Percentiles rank a stretch among this genome's conserved stretches.
These are phyloP conservation scores for Alliaria petiolata DNA, from an alignment of 345 rosid genomes.

Conservation along the genomic window DNA sequence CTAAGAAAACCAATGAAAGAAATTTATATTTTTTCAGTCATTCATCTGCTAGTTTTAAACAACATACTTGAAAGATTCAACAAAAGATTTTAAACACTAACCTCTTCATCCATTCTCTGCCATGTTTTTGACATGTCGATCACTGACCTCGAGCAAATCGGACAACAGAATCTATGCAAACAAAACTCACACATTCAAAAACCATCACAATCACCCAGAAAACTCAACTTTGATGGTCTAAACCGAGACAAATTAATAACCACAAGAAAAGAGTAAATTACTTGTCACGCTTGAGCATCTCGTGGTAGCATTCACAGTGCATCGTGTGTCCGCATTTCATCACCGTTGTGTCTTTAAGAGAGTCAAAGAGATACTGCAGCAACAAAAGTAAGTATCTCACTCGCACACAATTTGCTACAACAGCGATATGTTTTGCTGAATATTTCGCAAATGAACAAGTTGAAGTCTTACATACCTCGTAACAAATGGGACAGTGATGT, in stretches of 20 bases:
- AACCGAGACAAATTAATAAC: not conserved
- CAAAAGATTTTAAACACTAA: slow-evolving; percentile 26
- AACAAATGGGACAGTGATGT: slow-evolving; percentile 97
- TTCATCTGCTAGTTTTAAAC: not conserved
- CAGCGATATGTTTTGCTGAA: not conserved
- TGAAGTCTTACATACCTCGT: slow-evolving; percentile 51
- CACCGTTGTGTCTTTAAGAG: slow-evolving; percentile 78
- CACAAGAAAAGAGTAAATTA: slow-evolving; percentile 32
- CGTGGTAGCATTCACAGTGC: slow-evolving; percentile 77
- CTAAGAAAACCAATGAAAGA: slow-evolving; percentile 37
- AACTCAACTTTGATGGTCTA: not conserved
- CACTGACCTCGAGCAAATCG: slow-evolving; percentile 86
- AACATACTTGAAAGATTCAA: not conserved
- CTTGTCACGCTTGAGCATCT: slow-evolving; percentile 85
- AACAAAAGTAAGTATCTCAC: not conserved
- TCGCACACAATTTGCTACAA: not conserved
- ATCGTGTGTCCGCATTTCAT: slow-evolving; percentile 99
- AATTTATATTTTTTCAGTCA: not conserved
- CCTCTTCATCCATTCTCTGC: slow-evolving; percentile 93
- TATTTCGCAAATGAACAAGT: not conserved
- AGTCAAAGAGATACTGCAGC: slow-evolving; percentile 85
- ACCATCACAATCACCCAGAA: slow-evolving; percentile 5
- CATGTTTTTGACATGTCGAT: slow-evolving; percentile 91
- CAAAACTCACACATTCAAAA: not conserved
- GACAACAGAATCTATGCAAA: slow-evolving; percentile 67